phyloP scores from a whole-genome alignment of 345 rosid species.

The Chamaenerion angustifolium region DNA sequence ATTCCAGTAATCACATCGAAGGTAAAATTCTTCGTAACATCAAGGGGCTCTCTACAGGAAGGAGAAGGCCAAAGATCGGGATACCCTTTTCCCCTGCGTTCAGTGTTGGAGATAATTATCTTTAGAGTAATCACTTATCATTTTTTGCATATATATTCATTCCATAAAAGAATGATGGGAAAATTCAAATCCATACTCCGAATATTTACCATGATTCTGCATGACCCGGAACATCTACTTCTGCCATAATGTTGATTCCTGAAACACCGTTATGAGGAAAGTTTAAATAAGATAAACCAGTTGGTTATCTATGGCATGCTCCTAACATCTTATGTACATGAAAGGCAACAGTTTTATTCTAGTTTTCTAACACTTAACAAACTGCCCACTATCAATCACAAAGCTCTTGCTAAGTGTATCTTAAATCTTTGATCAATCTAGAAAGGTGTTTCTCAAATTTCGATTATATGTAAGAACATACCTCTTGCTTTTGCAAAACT shows the following conservation, averaged over 20 bases:
- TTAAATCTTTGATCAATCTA: too few species aligned
- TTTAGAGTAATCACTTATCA: background rate
- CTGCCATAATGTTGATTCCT: conserved; percentile 95
- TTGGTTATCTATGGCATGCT: background rate
- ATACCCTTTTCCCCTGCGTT: conserved; percentile 82
- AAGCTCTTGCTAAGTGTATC: too few species aligned
- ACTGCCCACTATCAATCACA: too few species aligned
- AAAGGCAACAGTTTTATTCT: too few species aligned
- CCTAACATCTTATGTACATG: too few species aligned
- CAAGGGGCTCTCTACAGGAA: conserved; percentile 92
- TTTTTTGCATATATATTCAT: background rate
- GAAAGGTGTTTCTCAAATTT: too few species aligned
- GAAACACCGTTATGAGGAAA: conserved; percentile 13
- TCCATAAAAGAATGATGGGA: background rate
- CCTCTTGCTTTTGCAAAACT: conserved; percentile 97
- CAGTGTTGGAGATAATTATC: background rate
- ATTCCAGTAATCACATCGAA: conserved; percentile 80
- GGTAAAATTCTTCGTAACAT: conserved; percentile 63
- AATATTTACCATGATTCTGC: conserved; percentile 75
- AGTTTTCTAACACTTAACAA: too few species aligned
- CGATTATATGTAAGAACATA: conserved; percentile 15
- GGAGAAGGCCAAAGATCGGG: conserved; percentile 91
- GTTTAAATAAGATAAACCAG: background rate
- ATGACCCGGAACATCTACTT: conserved; percentile 95
- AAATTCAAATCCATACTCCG: background rate